Base-by-base conservation (phyloP, 2,329 filamentous ascomycete genomes). In the Falciphora oryzae region DNA sequence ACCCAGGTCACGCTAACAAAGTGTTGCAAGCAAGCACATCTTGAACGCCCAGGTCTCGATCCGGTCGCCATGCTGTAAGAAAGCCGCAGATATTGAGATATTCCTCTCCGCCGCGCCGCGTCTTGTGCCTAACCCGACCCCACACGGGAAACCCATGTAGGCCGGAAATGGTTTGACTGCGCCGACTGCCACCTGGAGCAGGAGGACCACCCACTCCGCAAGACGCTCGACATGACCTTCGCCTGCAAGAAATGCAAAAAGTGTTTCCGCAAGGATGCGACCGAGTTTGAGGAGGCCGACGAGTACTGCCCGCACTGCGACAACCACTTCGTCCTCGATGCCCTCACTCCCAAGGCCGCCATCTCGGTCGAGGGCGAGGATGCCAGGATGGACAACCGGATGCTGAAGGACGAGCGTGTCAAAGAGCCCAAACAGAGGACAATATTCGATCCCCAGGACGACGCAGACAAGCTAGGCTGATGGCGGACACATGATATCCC, bases 181-280 rank as follows among this genome's bases (percentile, higher is more conserved):
- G 91, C 92, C 69, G 90, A 97, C 76, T 99, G 95, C 80, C 95
- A 99, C 79, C 80, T 80, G 64, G 95, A 99, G 76, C 82, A 86
- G 67, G 90, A 96, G 77, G 78, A 81, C 67, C 95, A 98, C 76
- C 79, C 84, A 53, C 87, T 99, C 28, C 79, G 85, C 64, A 90
- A 96, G 78, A 83, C 82, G 68, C 83, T 89, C 71, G 95, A 99
- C 74, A 96, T 99, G 92, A 85, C 82, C 53, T 98, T 99, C 73
- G 92, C 92, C 63, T 99, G 95, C 85, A 99, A 99, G 73, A 99
- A 99, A 81, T 99, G 95, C 87, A 93, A 90, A 71, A 99, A 99
- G 79, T 93, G 89, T 78, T 99, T 99, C 82, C 90, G 95, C 70
- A 99, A 98, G 76, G 92, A 99, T 72, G 90, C 90, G 59, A 81